Evolutionary conservation across 345 rosid species (phyloP), one percentile per base, ranked within the genome.

Genomic region (Rhodomyrtus tomentosa): DNA sequence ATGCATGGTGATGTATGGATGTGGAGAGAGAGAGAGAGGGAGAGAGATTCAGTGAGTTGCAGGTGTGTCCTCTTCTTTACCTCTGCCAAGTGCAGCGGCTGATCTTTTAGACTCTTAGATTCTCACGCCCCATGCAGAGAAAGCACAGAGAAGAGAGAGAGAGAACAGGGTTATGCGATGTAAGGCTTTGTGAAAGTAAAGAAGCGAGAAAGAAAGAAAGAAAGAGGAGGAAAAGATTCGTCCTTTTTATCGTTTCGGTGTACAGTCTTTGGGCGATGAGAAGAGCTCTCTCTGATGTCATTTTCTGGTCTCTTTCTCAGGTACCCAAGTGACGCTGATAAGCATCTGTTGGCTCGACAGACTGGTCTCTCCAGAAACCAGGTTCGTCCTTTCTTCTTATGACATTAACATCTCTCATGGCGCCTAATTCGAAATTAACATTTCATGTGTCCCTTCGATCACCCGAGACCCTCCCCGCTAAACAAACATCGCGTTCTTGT

Each of bases 271-370:
- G 49, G 49, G 59, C 18, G 48, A 36, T 49, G 27, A 38, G 74
- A 82, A 83, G 82, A 48, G 50, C 50, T 10, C 50, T 48, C 83
- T 89, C 91, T 92, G 89, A 92, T 89, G 96, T 93, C 98, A 88
- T 91, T 94, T 93, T 94, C 94, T 94, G 93, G 92, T 93, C 92
- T 90, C 87, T 90, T 90, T 94, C 93, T 94, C 99, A 97, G 99
- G 98, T 97, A 97, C 85, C 99, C 99, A 91, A 95, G 98, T 89
- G 99, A 97, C 90, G 98, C 98, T 81, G 99, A 97, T 95, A 97
- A 97, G 90, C 99, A 95, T 87, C 95, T 97, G 90, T 91, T 97
- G 90, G 96, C 99, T 87, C 91, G 98, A 85, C 99, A 97, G 96
- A 95, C 99, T 90, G 99, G 98, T 85, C 90, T 97, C 90, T 97